Evolutionary conservation across 2,329 filamentous ascomycete genomes (phyloP).

Genomic region (Dothistroma pini): DNA sequence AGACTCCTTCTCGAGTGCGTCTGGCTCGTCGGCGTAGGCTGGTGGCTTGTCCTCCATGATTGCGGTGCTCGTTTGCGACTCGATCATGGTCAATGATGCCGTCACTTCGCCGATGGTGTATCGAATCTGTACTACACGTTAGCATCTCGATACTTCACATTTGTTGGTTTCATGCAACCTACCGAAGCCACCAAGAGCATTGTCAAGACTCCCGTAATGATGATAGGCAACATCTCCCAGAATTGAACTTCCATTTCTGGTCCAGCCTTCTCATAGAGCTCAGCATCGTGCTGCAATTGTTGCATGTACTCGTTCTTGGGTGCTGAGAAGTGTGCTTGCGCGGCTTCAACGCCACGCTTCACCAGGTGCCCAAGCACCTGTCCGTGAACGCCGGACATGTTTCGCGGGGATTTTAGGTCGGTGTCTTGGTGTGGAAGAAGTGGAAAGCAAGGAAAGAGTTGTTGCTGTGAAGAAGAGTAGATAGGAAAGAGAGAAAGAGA

Average conservation of each 20-base stretch:
- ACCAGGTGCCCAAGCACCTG: constrained; percentile 33
- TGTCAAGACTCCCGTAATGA: constrained; percentile 39
- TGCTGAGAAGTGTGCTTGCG: constrained; percentile 28
- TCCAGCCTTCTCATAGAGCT: constrained; percentile 29
- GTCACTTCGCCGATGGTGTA: constrained; percentile 61
- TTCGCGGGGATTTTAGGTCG: constrained; percentile 3
- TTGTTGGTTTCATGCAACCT: constrained; percentile 21
- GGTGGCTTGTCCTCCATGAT: constrained; percentile 43
- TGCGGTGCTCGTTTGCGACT: constrained; percentile 54
- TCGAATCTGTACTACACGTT: constrained; percentile 24
- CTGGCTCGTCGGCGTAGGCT: constrained; percentile 48
- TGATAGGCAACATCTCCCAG: constrained; percentile 29
- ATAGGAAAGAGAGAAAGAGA: not conserved
- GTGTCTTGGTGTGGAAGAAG: not conserved
- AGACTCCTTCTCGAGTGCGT: constrained; percentile 41
- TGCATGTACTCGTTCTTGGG: constrained; percentile 19
- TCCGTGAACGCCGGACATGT: constrained; percentile 27
- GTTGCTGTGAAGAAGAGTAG: too few relatives aligned
- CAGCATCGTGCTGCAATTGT: constrained; percentile 28
- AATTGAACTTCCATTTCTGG: constrained; percentile 26
- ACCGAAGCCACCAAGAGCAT: constrained; percentile 42
- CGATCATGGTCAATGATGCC: constrained; percentile 61
- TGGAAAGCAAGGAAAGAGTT: too few relatives aligned
- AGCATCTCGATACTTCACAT: constrained; percentile 1
- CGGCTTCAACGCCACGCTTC: constrained; percentile 31